Evolutionary conservation across 768 basidiomycete genomes (phyloP).

Genomic region (Kwoniella sp.): DNA sequence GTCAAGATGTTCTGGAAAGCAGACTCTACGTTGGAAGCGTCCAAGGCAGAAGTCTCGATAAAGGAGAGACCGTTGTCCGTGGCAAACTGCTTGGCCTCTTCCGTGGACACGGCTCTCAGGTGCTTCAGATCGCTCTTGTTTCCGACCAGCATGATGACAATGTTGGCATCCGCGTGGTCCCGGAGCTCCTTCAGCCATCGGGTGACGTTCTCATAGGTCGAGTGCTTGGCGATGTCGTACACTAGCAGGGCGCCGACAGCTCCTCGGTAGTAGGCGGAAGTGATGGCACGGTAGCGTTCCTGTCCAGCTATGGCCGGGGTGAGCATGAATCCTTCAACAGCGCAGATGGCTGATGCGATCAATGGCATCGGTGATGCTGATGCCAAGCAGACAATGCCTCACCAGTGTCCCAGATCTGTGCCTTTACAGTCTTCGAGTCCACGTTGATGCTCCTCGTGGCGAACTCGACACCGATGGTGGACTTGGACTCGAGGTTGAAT

Average conservation of each 20-base stretch:
- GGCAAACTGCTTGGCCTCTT: constrained; percentile 89
- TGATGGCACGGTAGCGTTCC: constrained; percentile 95
- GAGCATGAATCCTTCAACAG: not conserved
- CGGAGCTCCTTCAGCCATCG: constrained; percentile 96
- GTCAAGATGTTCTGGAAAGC: constrained; percentile 96
- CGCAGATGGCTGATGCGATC: not conserved
- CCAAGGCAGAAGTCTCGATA: constrained; percentile 99
- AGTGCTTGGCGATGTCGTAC: constrained; percentile 52
- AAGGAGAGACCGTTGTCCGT: constrained; percentile 86
- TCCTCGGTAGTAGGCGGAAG: constrained; percentile 97
- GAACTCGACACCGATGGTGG: constrained; percentile 98
- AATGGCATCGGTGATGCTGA: not conserved
- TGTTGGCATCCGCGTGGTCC: constrained; percentile 78
- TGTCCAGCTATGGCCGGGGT: constrained; percentile 73
- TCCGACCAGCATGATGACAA: constrained; percentile 91
- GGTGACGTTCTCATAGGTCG: constrained; percentile 84
- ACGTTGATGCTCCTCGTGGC: constrained; percentile 91
- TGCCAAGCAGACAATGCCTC: constrained; percentile 43
- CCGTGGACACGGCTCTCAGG: constrained; percentile 89
- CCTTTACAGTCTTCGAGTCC: constrained; percentile 95
- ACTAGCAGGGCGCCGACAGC: constrained; percentile 59
- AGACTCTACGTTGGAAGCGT: constrained; percentile 95
- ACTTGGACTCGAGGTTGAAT: constrained; percentile 98
- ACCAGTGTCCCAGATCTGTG: constrained; percentile 99
- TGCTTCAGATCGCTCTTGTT: constrained; percentile 99